These are phyloP conservation scores for Aspergillus sp. DNA, from an alignment of 2,329 filamentous ascomycete genomes.

Conservation along the genomic window DNA sequence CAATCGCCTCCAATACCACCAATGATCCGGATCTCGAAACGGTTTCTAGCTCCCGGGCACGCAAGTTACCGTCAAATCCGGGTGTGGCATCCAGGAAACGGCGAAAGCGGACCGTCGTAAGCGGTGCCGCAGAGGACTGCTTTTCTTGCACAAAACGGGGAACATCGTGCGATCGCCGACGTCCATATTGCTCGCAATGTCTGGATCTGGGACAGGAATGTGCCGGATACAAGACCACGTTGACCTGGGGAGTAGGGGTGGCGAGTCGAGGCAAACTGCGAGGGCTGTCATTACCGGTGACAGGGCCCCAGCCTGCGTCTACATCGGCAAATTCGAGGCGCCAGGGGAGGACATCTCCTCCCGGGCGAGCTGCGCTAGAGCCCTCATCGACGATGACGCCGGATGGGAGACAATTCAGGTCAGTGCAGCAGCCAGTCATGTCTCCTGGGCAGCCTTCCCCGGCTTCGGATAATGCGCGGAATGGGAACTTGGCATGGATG, in stretches of 20 bases:
- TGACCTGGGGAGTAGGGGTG: constrained; percentile 94
- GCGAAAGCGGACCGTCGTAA: constrained; percentile 77
- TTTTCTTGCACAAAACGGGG: constrained; percentile 82
- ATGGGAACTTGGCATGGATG: constrained; percentile 12
- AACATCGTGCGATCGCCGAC: constrained; percentile 78
- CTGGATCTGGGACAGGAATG: constrained; percentile 86
- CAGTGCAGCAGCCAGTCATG: neutral
- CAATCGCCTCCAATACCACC: neutral
- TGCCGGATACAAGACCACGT: constrained; percentile 89
- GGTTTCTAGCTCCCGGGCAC: constrained; percentile 16
- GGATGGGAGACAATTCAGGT: neutral
- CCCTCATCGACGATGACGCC: neutral
- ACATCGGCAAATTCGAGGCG: constrained; percentile 7
- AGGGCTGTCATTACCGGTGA: constrained; percentile 67
- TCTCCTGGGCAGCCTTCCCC: neutral
- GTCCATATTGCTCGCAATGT: constrained; percentile 92
- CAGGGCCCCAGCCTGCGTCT: constrained; percentile 36
- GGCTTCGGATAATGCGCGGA: constrained; percentile 5
- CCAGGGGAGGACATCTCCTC: neutral
- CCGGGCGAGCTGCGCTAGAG: no score
- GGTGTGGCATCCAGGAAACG: constrained; percentile 50
- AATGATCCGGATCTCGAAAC: constrained; percentile 13
- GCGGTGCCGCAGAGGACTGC: constrained; percentile 88
- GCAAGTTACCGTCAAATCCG: constrained; percentile 16
- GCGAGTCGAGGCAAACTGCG: constrained; percentile 91